phyloP scores from a whole-genome alignment of 495 filamentous ascomycete species.

The Penicillium ucsense region DNA sequence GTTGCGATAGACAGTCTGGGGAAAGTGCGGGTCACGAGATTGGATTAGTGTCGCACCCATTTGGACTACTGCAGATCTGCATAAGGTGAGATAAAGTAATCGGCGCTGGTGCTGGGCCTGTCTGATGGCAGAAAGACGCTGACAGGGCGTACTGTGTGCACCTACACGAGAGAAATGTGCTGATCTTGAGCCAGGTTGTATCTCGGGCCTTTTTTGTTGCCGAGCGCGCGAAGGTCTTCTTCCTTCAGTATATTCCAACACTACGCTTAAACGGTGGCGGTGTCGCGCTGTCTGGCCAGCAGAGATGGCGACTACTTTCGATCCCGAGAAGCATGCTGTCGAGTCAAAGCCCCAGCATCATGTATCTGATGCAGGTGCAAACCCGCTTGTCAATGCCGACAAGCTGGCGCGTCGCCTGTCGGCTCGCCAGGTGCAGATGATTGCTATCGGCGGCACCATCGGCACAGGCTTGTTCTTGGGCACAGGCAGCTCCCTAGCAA shows the following conservation, averaged over 20 bases:
- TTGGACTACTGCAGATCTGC: neutral
- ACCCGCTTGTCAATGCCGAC: conserved; percentile 6
- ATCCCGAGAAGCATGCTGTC: conserved; percentile 3
- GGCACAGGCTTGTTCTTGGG: conserved; percentile 59
- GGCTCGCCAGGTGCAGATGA: conserved; percentile 51
- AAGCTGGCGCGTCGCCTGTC: conserved; percentile 27
- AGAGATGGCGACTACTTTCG: neutral
- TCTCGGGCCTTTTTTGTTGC: too few relatives aligned
- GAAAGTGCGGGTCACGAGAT: conserved; percentile 12
- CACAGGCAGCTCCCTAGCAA: conserved; percentile 47
- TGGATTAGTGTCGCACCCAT: neutral
- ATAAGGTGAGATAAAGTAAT: neutral
- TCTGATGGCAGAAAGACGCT: neutral
- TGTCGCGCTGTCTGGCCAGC: neutral
- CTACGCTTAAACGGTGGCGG: too few relatives aligned
- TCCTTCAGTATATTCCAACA: too few relatives aligned
- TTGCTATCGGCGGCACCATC: conserved; percentile 54
- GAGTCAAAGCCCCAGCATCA: conserved; percentile 3
- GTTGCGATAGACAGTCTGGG: neutral
- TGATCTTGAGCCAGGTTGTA: too few relatives aligned
- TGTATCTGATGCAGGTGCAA: conserved; percentile 1
- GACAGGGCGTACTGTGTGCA: too few relatives aligned
- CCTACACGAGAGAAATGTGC: too few relatives aligned
- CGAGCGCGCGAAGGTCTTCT: too few relatives aligned
- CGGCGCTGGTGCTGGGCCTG: neutral